These are phyloP conservation scores for Malus orientalis DNA, from an alignment of 306 rosid genomes.

Conservation along the genomic window DNA sequence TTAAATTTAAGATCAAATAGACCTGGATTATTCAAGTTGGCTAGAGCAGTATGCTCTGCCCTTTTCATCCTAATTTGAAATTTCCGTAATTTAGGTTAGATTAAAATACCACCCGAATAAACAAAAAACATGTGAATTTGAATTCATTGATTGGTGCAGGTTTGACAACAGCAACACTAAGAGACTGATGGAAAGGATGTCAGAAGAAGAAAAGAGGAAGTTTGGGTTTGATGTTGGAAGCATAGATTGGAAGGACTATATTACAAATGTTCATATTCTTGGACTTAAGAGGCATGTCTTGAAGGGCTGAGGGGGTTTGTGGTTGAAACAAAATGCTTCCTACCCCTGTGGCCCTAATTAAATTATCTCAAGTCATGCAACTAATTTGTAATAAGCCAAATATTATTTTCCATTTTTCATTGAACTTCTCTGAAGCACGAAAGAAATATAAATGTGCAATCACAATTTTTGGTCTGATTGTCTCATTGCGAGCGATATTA, in stretches of 20 bases:
- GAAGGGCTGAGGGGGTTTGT: conserved; percentile 52
- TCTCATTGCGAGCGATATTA: background rate
- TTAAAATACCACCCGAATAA: too few species aligned
- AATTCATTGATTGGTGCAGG: conserved; percentile 31
- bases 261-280: conserved; percentile 78
- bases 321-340: background rate
- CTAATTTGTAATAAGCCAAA: conserved; percentile 23
- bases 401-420: background rate
- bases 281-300: conserved; percentile 82
- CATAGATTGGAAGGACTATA: conserved; percentile 81
- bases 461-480: rapidly evolving
- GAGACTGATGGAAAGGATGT: conserved; percentile 64
- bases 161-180: conserved; percentile 80
- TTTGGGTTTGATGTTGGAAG: conserved; percentile 77
- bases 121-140: background rate
- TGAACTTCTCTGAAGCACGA: conserved; percentile 12
- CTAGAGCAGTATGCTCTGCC: too few species aligned
- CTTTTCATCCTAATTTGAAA: too few species aligned
- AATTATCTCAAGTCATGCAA: conserved; percentile 12
- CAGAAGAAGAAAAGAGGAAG: conserved; percentile 68
- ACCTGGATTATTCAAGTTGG: too few species aligned
- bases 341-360: background rate
- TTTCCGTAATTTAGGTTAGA: too few species aligned
- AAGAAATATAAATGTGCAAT: background rate
- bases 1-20: too few species aligned